Conservation (phyloP, 2,329 filamentous ascomycete genomes). For the Diaporthe citri region DNA sequence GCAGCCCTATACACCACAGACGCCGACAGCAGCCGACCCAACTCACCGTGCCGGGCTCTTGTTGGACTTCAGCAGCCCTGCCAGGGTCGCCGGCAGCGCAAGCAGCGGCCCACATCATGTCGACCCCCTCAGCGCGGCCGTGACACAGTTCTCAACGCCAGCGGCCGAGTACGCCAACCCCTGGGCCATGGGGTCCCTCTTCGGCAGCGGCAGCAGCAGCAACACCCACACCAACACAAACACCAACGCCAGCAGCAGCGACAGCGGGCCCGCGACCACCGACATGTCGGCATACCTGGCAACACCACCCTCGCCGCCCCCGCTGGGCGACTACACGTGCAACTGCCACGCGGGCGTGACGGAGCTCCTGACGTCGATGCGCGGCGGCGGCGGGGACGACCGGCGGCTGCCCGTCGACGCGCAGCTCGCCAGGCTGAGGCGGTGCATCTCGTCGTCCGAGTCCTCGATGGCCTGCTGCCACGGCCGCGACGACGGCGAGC, state of each 20-base stretch:
- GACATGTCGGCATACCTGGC: constrained; percentile 14
- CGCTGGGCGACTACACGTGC: constrained; percentile 3
- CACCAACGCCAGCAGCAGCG: not conserved
- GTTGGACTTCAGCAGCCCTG: constrained; percentile 8
- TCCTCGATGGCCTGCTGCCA: constrained; percentile 19
- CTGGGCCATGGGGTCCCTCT: not conserved
- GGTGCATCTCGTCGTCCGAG: constrained; percentile 14
- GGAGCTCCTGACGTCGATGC: not conserved
- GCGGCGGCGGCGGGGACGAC: not conserved
- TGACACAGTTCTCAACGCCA: constrained; percentile 19
- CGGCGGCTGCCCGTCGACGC: constrained; percentile 10
- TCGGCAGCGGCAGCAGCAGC: not conserved
- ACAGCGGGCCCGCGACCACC: not conserved
- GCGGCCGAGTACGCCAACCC: constrained; percentile 1
- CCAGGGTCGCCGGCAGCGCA: not conserved
- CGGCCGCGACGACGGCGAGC: constrained; percentile 14
- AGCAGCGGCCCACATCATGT: not conserved
- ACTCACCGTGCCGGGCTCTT: not conserved
- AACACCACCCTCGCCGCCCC: not conserved
- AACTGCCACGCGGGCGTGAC: constrained; percentile 26
- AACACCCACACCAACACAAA: not conserved
- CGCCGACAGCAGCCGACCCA: not conserved
- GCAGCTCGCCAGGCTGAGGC: constrained; percentile 26
- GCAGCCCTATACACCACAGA: not conserved
- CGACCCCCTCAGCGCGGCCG: constrained; percentile 16